These are phyloP conservation scores for Geotrichum phurueaensis DNA, from an alignment of 1,139 yeast genomes.

Conservation along the genomic window DNA sequence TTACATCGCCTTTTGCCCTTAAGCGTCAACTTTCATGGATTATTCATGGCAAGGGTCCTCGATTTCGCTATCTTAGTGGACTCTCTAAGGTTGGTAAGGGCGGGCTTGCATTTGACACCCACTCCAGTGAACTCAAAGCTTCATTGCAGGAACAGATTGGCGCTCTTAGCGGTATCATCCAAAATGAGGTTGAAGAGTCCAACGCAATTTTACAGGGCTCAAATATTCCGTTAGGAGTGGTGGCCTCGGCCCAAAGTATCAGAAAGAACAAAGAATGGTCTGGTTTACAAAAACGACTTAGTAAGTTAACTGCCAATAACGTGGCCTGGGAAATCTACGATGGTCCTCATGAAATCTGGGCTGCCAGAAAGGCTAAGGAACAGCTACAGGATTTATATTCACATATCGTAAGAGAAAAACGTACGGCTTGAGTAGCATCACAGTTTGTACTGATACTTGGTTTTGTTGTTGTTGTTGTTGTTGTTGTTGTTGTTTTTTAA, in stretches of 20 bases:
- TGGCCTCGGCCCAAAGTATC: conserved; percentile 63
- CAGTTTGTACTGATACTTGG: background rate
- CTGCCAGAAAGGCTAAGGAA: conserved; percentile 28
- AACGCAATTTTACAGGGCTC: conserved; percentile 38
- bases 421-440: background rate
- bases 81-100: conserved; percentile 36
- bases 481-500: background rate
- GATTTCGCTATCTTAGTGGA: conserved; percentile 47
- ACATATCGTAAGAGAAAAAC: conserved; percentile 7
- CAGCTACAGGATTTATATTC: conserved; percentile 26
- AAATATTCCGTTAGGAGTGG: conserved; percentile 56
- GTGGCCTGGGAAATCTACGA: conserved; percentile 73
- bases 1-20: conserved; percentile 59
- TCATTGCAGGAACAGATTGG: conserved; percentile 72
- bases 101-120: conserved; percentile 12
- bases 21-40: conserved; percentile 44
- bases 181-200: conserved; percentile 48
- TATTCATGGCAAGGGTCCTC: conserved; percentile 47
- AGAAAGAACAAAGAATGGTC: conserved; percentile 69
- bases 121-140: conserved; percentile 42
- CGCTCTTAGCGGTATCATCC: conserved; percentile 55
- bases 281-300: conserved; percentile 72
- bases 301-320: conserved; percentile 42
- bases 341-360: conserved; percentile 64
- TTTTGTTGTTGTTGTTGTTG: background rate